phyloP scores from a whole-genome alignment of 129 eudicot genomes.

The Smallanthus sonchifolius region DNA sequence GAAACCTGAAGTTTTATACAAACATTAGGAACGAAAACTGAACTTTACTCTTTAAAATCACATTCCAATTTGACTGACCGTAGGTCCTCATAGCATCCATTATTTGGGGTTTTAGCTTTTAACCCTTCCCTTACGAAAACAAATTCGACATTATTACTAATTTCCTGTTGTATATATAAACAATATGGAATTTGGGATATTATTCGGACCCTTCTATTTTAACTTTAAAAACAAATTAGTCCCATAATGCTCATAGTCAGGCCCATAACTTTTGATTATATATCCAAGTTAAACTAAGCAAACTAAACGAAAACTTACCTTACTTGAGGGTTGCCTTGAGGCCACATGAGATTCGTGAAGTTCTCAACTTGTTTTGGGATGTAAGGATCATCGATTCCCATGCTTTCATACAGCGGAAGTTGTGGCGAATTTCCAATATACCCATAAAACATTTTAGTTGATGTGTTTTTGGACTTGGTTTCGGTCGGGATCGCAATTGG shows the following conservation, averaged over 20 bases:
- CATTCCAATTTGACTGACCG: too few relatives aligned
- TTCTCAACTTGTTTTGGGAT: constrained; percentile 25
- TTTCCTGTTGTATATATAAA: too few relatives aligned
- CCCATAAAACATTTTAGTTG: constrained; percentile 51
- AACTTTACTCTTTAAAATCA: too few relatives aligned
- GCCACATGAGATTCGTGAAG: constrained; percentile 48
- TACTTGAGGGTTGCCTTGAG: constrained; percentile 50
- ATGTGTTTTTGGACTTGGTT: constrained; percentile 43
- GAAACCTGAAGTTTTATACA: too few relatives aligned
- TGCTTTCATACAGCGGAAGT: constrained; percentile 60
- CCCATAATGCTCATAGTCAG: not conserved
- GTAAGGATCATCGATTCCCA: constrained; percentile 48
- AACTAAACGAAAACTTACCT: constrained; percentile 22
- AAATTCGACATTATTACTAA: too few relatives aligned
- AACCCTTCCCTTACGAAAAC: too few relatives aligned
- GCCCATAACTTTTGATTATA: not conserved
- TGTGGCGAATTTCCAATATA: constrained; percentile 51
- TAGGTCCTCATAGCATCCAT: too few relatives aligned
- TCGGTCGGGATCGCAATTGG: constrained; percentile 49
- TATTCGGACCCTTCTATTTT: too few relatives aligned
- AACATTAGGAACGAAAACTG: too few relatives aligned
- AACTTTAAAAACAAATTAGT: not conserved
- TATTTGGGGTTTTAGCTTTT: too few relatives aligned
- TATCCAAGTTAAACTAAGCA: not conserved
- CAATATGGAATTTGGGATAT: too few relatives aligned